Evolutionary conservation across 2,329 filamentous ascomycete species (phyloP), one percentile per base, ranked within the genome.

Genomic region (Hymenoscyphus linearis): DNA sequence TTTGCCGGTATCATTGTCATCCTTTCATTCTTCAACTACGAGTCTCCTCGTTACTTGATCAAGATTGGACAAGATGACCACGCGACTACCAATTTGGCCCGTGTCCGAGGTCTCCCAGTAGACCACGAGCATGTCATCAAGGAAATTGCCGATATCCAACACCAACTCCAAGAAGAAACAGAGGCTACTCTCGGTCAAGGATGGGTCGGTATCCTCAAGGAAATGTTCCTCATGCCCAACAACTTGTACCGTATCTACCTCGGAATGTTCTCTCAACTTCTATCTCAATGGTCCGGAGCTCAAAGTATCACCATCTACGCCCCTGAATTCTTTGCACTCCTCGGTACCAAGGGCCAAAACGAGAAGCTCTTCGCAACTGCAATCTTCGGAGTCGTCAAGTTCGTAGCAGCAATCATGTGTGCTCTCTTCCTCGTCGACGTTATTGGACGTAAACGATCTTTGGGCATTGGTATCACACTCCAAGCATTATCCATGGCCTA

Each of bases 381-480:
- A 3, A 84, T 93, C 57, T 91, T 93, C 59, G 89, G 89, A 52
- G 82, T 91, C 57, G 79, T 91, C 67, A 93, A 93, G 71, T 82
- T 93, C 59, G 72, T 83, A 6, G 81, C 86, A 0, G 84, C 87
- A 14, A 71, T 92, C 35, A 66, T 84, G 44, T 93, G 89, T 72
- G 89, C 89, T 0, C 79, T 92, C 58, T 91, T 93, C 80, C 81
- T 93, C 9, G 88, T 93, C 65, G 90, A 93, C 67, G 85, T 88
- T 59, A 86, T 93, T 65, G 90, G 90, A 4, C 86, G 90, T 62
- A 92, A 91, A 74, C 82, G 85, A 7, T 79, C 85, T 0, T 78
- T 88, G 0, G 77, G 86, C 18, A 73, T 80, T 0, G 85, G 85
- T 2, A 87, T 88, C 66, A 77, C 76, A 1, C 75, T 87, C 1